Conservation (phyloP, 1,139 yeast species). For the Blastobotrys arbuscula region DNA sequence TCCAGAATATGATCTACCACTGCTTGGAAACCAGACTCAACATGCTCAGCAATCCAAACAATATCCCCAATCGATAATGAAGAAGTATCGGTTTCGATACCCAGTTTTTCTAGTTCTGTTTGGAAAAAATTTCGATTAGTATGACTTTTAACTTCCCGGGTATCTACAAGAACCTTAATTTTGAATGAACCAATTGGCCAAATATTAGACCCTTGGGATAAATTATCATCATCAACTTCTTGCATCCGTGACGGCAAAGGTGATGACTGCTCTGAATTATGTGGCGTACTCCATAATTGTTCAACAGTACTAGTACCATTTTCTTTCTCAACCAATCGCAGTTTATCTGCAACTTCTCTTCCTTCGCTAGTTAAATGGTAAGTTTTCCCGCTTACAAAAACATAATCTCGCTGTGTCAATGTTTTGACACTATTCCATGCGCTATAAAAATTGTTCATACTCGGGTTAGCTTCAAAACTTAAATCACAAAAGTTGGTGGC, state of each 20-base stretch:
- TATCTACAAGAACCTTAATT: conserved; percentile 65
- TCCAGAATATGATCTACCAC: conserved; percentile 79
- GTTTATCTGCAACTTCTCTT: conserved; percentile 50
- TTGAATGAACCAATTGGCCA: conserved; percentile 57
- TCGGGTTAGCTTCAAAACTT: conserved; percentile 59
- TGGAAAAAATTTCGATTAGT: conserved; percentile 31
- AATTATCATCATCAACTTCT: background rate
- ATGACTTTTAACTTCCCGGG: conserved; percentile 54
- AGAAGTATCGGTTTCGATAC: conserved; percentile 49
- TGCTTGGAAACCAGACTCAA: conserved; percentile 46
- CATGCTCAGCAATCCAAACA: conserved; percentile 78
- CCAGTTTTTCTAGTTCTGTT: conserved; percentile 47
- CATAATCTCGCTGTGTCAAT: conserved; percentile 49
- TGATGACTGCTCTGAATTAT: conserved; percentile 6
- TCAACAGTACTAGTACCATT: conserved; percentile 5
- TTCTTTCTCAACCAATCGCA: conserved; percentile 44
- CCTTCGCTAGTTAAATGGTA: conserved; percentile 76
- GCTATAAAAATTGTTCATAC: conserved; percentile 53
- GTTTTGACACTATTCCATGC: conserved; percentile 77
- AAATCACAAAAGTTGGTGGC: conserved; percentile 62
- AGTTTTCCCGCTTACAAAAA: conserved; percentile 49
- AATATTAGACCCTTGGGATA: conserved; percentile 9
- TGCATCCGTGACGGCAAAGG: background rate
- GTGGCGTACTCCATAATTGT: conserved; percentile 15
- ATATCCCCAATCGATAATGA: conserved; percentile 81